phyloP scores from a whole-genome alignment of 1,284 basidiomycete genomes.

The Ustilago hordei region DNA sequence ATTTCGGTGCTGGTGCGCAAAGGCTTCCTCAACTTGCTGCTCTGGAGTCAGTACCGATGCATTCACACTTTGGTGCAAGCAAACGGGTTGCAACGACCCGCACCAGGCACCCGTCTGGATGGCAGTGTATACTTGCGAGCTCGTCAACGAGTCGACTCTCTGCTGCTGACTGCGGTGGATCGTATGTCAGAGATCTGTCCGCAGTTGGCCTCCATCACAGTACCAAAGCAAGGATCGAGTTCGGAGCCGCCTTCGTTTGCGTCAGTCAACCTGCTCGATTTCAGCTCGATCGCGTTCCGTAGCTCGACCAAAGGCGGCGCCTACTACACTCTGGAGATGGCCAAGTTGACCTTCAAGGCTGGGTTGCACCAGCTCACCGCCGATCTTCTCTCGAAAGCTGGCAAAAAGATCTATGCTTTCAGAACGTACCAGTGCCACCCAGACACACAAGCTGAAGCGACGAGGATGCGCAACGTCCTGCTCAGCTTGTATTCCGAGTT shows the following conservation, averaged over 20 bases:
- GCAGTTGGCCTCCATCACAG: constrained; percentile 35
- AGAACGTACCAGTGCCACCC: constrained; percentile 42
- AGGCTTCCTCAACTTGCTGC: constrained; percentile 31
- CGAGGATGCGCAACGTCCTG: constrained; percentile 26
- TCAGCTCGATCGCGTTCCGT: constrained; percentile 45
- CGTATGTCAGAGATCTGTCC: constrained; percentile 35
- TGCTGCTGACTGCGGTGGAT: constrained; percentile 30
- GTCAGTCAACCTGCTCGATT: constrained; percentile 37
- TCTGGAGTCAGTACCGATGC: constrained; percentile 39
- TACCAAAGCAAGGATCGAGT: constrained; percentile 32
- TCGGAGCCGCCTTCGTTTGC: constrained; percentile 26
- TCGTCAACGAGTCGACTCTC: constrained; percentile 35
- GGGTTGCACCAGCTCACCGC: constrained; percentile 41
- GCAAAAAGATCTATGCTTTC: constrained; percentile 38
- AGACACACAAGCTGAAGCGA: constrained; percentile 34
- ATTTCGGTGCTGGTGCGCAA: constrained; percentile 44
- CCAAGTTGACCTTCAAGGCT: constrained; percentile 31
- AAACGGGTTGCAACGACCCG: constrained; percentile 33
- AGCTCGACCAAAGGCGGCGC: constrained; percentile 34
- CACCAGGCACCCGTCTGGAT: constrained; percentile 21
- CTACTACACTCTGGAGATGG: constrained; percentile 42
- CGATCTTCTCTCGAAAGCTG: constrained; percentile 38
- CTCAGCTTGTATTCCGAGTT: constrained; percentile 31
- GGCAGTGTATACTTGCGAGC: constrained; percentile 28
- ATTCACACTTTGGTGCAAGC: constrained; percentile 36